Percentiles rank a stretch among this genome's conserved stretches.
These are phyloP conservation scores for Saccharum spontaneum DNA, from an alignment of 176 grass and related monocot species.

Conservation along the genomic window DNA sequence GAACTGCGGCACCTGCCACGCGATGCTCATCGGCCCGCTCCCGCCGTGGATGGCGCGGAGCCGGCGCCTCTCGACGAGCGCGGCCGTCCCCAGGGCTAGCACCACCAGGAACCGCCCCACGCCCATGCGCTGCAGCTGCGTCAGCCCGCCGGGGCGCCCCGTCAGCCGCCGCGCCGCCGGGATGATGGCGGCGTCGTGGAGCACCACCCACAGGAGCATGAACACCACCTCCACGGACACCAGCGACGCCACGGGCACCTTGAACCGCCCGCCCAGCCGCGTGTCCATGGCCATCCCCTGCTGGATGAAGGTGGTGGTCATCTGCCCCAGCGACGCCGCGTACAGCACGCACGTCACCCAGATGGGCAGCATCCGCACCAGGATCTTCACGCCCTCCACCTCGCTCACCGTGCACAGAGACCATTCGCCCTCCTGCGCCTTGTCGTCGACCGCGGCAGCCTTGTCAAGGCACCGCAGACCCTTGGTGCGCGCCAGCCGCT, in stretches of 20 bases:
- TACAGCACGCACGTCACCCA: conserved; percentile 66
- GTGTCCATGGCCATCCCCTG: conserved; percentile 72
- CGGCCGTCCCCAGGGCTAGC: conserved; percentile 52
- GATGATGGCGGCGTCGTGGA: conserved; percentile 53
- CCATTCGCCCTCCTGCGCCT: conserved; percentile 4
- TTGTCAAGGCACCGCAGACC: conserved; percentile 61
- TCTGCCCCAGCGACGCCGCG: conserved; percentile 66
- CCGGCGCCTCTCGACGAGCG: conserved; percentile 55
- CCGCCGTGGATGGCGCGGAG: conserved; percentile 23
- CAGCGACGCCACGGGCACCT: conserved; percentile 59
- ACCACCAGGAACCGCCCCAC: conserved; percentile 70
- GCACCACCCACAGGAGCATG: conserved; percentile 59
- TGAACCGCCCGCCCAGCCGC: conserved; percentile 29
- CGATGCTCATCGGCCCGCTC: conserved; percentile 41
- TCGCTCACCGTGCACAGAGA: conserved; percentile 55
- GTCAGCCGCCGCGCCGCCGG: conserved; percentile 34
- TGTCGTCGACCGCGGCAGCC: conserved; percentile 36
- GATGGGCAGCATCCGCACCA: conserved; percentile 65
- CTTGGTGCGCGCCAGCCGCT: conserved; percentile 52
- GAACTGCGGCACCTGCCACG: conserved; percentile 76
- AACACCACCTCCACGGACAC: conserved; percentile 57
- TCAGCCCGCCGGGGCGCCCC: conserved; percentile 31
- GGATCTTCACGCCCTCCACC: conserved; percentile 75
- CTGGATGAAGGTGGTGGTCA: conserved; percentile 84
- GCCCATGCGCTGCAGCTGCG: conserved; percentile 82